A percentile compares a stretch with the other conserved stretches of the same genome.
These are phyloP conservation scores for Phytophthora litchii DNA, from an alignment of 352 stramenopile species.

Conservation along the genomic window DNA sequence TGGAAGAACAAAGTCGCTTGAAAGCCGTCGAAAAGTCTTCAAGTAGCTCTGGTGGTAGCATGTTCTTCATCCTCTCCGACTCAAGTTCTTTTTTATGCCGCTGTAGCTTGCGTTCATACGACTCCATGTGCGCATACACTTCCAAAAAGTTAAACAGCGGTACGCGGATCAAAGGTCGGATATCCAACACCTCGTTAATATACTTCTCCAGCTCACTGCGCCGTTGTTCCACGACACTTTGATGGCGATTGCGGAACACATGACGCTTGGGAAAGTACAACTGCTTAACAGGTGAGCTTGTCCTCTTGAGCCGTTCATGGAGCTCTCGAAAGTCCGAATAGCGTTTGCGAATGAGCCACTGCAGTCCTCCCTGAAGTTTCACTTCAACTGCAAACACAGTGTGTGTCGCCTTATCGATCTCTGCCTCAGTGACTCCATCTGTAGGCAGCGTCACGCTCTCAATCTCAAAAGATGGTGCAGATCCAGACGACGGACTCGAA, in stretches of 20 bases:
- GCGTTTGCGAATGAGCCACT: slow-evolving; percentile 90
- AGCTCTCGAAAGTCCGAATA: slow-evolving; percentile 91
- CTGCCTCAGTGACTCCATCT: slow-evolving; percentile 71
- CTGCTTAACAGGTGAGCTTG: slow-evolving; percentile 77
- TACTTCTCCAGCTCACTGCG: slow-evolving; percentile 88
- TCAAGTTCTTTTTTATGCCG: slow-evolving; percentile 89
- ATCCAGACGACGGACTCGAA: slow-evolving; percentile 41
- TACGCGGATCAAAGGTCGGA: slow-evolving; percentile 79
- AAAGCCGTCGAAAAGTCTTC: slow-evolving; percentile 81
- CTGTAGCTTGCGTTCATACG: slow-evolving; percentile 84
- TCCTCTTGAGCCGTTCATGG: slow-evolving; percentile 83
- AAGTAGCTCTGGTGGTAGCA: slow-evolving; percentile 63
- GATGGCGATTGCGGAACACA: slow-evolving; percentile 84
- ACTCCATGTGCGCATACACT: slow-evolving; percentile 89
- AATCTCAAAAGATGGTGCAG: slow-evolving; percentile 81
- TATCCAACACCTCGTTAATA: slow-evolving; percentile 87
- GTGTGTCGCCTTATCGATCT: slow-evolving; percentile 85
- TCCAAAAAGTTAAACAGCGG: slow-evolving; percentile 90
- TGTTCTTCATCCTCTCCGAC: slow-evolving; percentile 88
- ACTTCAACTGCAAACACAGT: slow-evolving; percentile 86
- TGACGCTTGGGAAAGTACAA: slow-evolving; percentile 88
- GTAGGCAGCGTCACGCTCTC: slow-evolving; percentile 77
- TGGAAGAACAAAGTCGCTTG: slow-evolving; percentile 82
- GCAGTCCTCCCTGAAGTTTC: slow-evolving; percentile 73
- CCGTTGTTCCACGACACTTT: slow-evolving; percentile 87